Percentiles rank a stretch among this genome's conserved stretches.
Evolutionary conservation across 768 basidiomycete species (phyloP).

Genomic region (Serpula lacrymans): DNA sequence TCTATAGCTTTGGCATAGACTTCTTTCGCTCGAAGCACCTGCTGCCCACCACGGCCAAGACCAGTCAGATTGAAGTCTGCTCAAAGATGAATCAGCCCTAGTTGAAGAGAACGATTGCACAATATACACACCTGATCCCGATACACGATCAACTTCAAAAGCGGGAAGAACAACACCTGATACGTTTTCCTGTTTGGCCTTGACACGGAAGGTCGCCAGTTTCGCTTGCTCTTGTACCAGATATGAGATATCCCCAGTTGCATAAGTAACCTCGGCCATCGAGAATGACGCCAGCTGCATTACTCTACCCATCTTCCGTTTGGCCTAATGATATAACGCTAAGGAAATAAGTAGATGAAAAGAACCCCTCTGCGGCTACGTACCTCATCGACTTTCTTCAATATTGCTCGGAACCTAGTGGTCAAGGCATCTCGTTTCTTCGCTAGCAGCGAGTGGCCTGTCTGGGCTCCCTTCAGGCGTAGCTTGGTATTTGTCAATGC

Average conservation of each 20-base stretch:
- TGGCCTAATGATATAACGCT: slow-evolving; percentile 61
- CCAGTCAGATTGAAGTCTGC: slow-evolving; percentile 96
- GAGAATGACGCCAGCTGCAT: slow-evolving; percentile 99
- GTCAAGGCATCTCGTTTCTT: slow-evolving; percentile 98
- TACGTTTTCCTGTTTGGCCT: slow-evolving; percentile 96
- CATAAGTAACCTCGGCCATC: slow-evolving; percentile 97
- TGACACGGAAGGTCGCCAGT: slow-evolving; percentile 87
- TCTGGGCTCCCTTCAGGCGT: slow-evolving; percentile 88
- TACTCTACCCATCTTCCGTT: slow-evolving; percentile 97
- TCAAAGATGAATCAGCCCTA: slow-evolving; percentile 1
- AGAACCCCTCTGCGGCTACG: neutral
- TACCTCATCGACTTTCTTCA: slow-evolving; percentile 97
- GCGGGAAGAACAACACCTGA: slow-evolving; percentile 94
- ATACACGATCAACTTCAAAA: slow-evolving; percentile 86
- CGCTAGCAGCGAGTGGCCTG: slow-evolving; percentile 90
- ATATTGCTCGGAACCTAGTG: slow-evolving; percentile 89
- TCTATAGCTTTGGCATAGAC: slow-evolving; percentile 98
- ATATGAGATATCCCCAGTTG: slow-evolving; percentile 96
- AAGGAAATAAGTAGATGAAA: slow-evolving; percentile 12
- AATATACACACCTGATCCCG: slow-evolving; percentile 65
- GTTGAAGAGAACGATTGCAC: slow-evolving; percentile 6
- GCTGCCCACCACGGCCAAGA: slow-evolving; percentile 94
- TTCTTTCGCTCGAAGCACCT: slow-evolving; percentile 91
- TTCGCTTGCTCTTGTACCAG: slow-evolving; percentile 96
- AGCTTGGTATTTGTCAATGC: slow-evolving; percentile 91